phyloP scores from a whole-genome alignment of 176 grass and related monocot species.

The Hsuehochloa calcarea region DNA sequence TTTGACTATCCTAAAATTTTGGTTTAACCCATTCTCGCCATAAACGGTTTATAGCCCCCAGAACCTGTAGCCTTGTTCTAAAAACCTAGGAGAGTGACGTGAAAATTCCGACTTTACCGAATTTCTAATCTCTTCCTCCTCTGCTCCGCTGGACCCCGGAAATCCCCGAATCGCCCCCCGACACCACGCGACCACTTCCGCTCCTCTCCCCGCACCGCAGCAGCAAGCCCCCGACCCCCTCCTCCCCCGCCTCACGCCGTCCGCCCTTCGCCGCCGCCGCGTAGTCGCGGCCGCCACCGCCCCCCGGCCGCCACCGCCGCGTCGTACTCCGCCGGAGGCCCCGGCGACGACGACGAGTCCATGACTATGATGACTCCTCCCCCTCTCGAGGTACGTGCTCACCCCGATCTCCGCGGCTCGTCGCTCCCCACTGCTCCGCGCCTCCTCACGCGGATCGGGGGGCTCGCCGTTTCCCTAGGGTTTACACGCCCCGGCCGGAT shows the following conservation, averaged over 20 bases:
- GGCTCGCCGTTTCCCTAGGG: not conserved
- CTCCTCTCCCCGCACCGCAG: not conserved
- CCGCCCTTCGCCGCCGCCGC: slow-evolving; percentile 8
- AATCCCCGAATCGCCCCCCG: slow-evolving; percentile 24
- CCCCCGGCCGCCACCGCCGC: not conserved
- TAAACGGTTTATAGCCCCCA: too few species aligned
- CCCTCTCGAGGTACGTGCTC: slow-evolving; percentile 71
- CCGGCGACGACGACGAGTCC: slow-evolving; percentile 1
- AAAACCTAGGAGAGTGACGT: not conserved
- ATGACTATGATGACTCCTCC: slow-evolving; percentile 93
- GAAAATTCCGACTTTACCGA: not conserved
- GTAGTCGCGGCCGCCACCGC: not conserved
- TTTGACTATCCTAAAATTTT: too few species aligned
- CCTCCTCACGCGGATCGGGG: not conserved
- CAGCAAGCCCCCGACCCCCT: not conserved
- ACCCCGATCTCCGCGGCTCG: slow-evolving; percentile 31
- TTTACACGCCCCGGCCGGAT: slow-evolving; percentile 36
- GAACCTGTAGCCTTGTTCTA: too few species aligned
- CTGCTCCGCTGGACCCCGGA: not conserved
- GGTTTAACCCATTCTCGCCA: too few species aligned
- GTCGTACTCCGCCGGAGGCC: not conserved
- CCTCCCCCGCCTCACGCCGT: not conserved
- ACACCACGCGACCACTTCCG: slow-evolving; percentile 17
- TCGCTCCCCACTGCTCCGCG: not conserved
- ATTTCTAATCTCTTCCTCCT: not conserved